Conservation (phyloP, 1,284 basidiomycete genomes). For the Sutorius eximius region DNA sequence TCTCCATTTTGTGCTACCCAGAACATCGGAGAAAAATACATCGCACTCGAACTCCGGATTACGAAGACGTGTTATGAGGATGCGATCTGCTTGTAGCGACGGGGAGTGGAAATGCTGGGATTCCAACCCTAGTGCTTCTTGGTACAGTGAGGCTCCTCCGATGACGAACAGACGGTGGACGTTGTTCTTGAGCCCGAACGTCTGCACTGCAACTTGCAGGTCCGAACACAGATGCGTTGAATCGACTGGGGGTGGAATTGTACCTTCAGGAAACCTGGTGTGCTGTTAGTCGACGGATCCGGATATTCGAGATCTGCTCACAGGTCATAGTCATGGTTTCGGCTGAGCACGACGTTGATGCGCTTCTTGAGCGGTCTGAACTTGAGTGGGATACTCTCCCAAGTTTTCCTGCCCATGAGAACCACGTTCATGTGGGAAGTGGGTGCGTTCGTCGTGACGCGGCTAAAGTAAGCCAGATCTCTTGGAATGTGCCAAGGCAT, state of each 20-base stretch:
- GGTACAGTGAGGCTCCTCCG: constrained; percentile 87
- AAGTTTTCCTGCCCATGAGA: constrained; percentile 96
- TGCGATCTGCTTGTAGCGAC: constrained; percentile 61
- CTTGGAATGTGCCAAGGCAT: constrained; percentile 90
- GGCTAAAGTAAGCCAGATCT: constrained; percentile 94
- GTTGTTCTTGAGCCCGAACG: constrained; percentile 18
- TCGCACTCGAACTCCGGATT: constrained; percentile 84
- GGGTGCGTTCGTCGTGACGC: constrained; percentile 67
- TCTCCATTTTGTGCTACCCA: constrained; percentile 51
- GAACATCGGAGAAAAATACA: constrained; percentile 81
- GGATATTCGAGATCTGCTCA: constrained; percentile 40
- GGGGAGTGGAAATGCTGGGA: constrained; percentile 19
- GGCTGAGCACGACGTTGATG: constrained; percentile 81
- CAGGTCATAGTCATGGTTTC: constrained; percentile 63
- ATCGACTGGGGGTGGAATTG: constrained; percentile 1
- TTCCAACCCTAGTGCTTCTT: constrained; percentile 56
- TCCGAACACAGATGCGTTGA: constrained; percentile 18
- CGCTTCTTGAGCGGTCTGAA: constrained; percentile 82
- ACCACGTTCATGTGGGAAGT: constrained; percentile 70
- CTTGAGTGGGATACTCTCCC: constrained; percentile 94
- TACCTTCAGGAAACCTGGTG: constrained; percentile 16
- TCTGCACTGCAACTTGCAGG: constrained; percentile 23
- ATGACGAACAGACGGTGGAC: constrained; percentile 76
- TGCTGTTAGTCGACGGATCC: constrained; percentile 4
- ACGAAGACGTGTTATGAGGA: constrained; percentile 86